Base-by-base conservation (phyloP, 2,329 filamentous ascomycete genomes). In the Alternaria viburni region DNA sequence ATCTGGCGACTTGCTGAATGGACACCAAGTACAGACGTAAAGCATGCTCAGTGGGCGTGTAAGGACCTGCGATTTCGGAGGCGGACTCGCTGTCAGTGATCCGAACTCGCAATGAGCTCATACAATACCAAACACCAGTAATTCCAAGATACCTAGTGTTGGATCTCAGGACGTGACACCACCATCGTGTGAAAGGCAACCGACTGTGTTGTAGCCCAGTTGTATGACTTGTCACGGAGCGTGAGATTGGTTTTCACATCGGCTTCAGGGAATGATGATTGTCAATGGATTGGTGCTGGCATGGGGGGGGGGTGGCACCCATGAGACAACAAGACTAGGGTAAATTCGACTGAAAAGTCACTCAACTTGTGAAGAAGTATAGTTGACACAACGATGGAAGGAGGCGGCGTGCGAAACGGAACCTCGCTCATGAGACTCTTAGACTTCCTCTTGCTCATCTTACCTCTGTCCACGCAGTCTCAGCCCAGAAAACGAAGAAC, bases 301-400 rank as follows among this genome's bases (percentile, higher is more conserved):
- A 64, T 61, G 50, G 54, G 61, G 25, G 50, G 54, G 61, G 25
- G 64, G 61, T 43, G 50, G 51, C 5, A 57, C 59, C 50, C 28
- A 50, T 74, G 64, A 72, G 59, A 75, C 66, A 66, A 60, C 21
- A 59, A 62, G 65, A 67, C 64, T 54, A 69, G 68, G 61, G 64
- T 61, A 57, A 68, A 65, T 63, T 58, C 11, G 43, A 45, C 17
- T 2, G 5, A 45, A 45, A 21, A 21, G 43, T 5, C 11, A 62
- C 66, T 73, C 65, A 73, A 72, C 60, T 75, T 77, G 71, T 76
- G 73, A 67, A 17, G 3, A 41, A 11, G n/a, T 41, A 41, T 11
- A 41, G 36, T 17, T 41, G n/a, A 2, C n/a, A 73, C 57, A 47
- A 32, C 43, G 30, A 23, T 51, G 46, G 59, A 49, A 19, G 6